These are phyloP conservation scores for Microcyclosporella mali DNA, from an alignment of 2,329 filamentous ascomycete genomes.

Conservation along the genomic window DNA sequence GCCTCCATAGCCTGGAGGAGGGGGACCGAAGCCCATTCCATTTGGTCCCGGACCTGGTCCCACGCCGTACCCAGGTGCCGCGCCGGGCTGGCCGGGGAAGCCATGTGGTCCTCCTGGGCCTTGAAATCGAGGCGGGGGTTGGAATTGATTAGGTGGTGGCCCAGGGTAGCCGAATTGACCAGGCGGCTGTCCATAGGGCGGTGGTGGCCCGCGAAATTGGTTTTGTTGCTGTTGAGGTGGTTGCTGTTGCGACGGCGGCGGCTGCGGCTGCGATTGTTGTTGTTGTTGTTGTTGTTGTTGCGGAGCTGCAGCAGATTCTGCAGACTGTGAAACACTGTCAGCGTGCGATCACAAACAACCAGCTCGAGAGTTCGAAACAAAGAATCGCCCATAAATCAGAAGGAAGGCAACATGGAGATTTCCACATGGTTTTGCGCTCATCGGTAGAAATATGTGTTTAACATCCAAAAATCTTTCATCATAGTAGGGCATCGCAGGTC, in stretches of 20 bases:
- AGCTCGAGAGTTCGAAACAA: slow-evolving; percentile 7
- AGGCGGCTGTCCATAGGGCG: slow-evolving; percentile 33
- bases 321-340: slow-evolving; percentile 19
- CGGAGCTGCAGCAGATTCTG: slow-evolving; percentile 17
- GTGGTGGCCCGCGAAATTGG: slow-evolving; percentile 34
- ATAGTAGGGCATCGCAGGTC: slow-evolving; percentile 41
- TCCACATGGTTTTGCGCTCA: slow-evolving; percentile 95
- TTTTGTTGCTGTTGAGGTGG: slow-evolving; percentile 35
- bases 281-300: slow-evolving; percentile 10
- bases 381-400: slow-evolving; percentile 57
- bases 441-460: slow-evolving; percentile 78
- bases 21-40: slow-evolving; percentile 25
- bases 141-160: slow-evolving; percentile 30
- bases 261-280: slow-evolving; percentile 20
- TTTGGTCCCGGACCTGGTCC: slow-evolving; percentile 50
- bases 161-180: slow-evolving; percentile 34
- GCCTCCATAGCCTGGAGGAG: slow-evolving; percentile 47
- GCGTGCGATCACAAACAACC: neutral
- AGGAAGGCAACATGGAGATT: slow-evolving; percentile 99
- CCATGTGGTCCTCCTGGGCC: slow-evolving; percentile 39
- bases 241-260: slow-evolving; percentile 26
- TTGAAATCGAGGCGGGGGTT: slow-evolving; percentile 44
- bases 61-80: slow-evolving; percentile 52
- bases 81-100: slow-evolving; percentile 38
- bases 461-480: slow-evolving; percentile 98